Conservation (phyloP, 1,284 basidiomycete genomes). For the Farysia itapuensis region DNA sequence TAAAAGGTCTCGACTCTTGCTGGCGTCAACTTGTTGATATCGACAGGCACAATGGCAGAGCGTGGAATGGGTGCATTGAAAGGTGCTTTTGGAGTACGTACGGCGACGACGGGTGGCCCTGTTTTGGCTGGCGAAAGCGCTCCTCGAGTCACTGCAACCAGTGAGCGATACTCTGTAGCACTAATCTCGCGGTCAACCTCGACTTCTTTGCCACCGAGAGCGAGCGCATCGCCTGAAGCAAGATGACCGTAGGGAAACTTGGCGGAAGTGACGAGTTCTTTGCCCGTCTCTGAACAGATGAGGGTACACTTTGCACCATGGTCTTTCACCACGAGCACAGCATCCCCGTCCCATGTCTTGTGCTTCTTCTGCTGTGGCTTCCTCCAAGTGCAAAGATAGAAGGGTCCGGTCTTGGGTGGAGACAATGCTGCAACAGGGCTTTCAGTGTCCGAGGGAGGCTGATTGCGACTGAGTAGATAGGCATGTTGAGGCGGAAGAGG, state of each 20-base stretch:
- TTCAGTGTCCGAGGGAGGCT: constrained; percentile 1
- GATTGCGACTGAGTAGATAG: constrained; percentile 16
- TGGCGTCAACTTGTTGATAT: constrained; percentile 21
- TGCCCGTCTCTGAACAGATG: constrained; percentile 42
- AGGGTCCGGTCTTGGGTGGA: constrained; percentile 20
- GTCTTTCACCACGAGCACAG: constrained; percentile 48
- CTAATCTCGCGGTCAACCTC: constrained; percentile 33
- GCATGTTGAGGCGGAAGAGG: constrained; percentile 14
- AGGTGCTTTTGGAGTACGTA: constrained; percentile 17
- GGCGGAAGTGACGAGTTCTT: constrained; percentile 27
- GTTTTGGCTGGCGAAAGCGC: constrained; percentile 20
- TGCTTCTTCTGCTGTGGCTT: constrained; percentile 77
- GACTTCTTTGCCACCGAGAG: constrained; percentile 47
- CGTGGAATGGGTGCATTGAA: constrained; percentile 20
- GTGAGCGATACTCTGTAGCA: constrained; percentile 13
- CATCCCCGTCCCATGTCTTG: constrained; percentile 78
- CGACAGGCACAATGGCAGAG: constrained; percentile 23
- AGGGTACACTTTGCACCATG: constrained; percentile 36
- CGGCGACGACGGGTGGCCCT: constrained; percentile 16
- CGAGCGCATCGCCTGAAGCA: constrained; percentile 35
- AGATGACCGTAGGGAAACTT: constrained; percentile 23
- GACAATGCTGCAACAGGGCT: too few species aligned
- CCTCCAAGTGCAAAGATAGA: constrained; percentile 62
- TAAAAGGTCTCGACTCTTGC: constrained; percentile 36
- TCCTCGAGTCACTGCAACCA: constrained; percentile 20